phyloP scores from a whole-genome alignment of 768 basidiomycete species.

The Auricularia cornea region DNA sequence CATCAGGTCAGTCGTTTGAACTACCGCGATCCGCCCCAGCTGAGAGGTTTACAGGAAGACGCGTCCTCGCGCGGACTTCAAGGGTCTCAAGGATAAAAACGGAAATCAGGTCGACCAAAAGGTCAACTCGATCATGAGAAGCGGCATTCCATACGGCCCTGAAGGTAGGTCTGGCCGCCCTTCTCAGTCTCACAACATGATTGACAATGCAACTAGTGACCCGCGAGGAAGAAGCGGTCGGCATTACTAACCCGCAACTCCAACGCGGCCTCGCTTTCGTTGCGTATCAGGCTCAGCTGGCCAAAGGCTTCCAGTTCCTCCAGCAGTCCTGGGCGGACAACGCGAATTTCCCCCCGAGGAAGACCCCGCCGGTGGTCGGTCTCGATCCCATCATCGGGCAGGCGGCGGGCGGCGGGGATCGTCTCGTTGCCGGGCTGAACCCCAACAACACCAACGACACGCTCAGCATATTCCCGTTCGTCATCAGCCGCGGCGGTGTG shows the following conservation, averaged over 20 bases:
- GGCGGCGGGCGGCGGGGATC: too few relatives aligned
- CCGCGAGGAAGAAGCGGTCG: not conserved
- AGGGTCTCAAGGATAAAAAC: too few relatives aligned
- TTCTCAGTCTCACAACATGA: not conserved
- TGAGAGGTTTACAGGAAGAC: too few relatives aligned
- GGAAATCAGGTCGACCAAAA: too few relatives aligned
- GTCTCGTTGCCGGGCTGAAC: too few relatives aligned
- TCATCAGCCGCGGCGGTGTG: too few relatives aligned
- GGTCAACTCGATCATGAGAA: conserved; percentile 18
- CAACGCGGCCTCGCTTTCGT: conserved; percentile 38
- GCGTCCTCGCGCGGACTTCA: conserved; percentile 28
- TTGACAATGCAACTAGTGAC: not conserved
- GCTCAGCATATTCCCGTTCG: too few relatives aligned
- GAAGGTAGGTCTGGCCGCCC: conserved; percentile 12
- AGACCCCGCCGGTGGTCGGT: not conserved
- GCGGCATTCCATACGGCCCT: conserved; percentile 29
- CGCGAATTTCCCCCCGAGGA: not conserved
- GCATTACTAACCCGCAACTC: conserved; percentile 21
- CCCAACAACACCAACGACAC: too few relatives aligned
- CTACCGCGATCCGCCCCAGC: too few relatives aligned
- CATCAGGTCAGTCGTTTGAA: too few relatives aligned
- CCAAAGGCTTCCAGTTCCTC: conserved; percentile 25
- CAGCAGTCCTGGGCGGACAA: not conserved
- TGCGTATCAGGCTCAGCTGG: conserved; percentile 24
- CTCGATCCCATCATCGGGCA: not conserved